A percentile compares a stretch with the other conserved stretches of the same genome.
Conservation (phyloP, 1,284 basidiomycete genomes). For the Polyporus tsugae region DNA sequence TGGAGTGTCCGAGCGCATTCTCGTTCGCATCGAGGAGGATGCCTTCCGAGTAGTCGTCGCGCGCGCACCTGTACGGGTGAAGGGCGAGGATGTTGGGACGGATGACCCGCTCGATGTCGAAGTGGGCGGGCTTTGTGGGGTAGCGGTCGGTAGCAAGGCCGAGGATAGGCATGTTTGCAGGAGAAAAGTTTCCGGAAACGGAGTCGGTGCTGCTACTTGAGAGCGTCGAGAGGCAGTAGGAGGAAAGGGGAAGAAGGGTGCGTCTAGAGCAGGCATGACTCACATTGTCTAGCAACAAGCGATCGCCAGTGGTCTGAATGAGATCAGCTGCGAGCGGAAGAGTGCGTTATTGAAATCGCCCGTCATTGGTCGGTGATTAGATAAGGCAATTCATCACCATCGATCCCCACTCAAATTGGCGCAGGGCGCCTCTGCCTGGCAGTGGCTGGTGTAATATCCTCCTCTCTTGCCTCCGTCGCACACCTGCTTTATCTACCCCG, state of each 20-base stretch:
- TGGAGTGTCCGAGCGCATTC: slow-evolving; percentile 91
- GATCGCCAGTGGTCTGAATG: neutral
- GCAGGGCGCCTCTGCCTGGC: neutral
- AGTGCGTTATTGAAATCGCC: neutral
- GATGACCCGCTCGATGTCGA: slow-evolving; percentile 85
- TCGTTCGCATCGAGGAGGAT: slow-evolving; percentile 99
- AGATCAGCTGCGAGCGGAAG: neutral
- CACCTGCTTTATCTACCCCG: neutral
- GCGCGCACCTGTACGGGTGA: slow-evolving; percentile 94
- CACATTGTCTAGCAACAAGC: slow-evolving; percentile 12
- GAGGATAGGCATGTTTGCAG: slow-evolving; percentile 52
- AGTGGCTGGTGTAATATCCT: too few relatives aligned
- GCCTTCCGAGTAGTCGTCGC: slow-evolving; percentile 94
- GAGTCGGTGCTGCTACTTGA: neutral
- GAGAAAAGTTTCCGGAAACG: neutral
- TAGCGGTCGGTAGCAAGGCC: slow-evolving; percentile 51
- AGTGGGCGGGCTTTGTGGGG: slow-evolving; percentile 74
- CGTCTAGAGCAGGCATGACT: slow-evolving; percentile 24
- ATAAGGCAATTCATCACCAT: slow-evolving; percentile 15
- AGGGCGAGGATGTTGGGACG: slow-evolving; percentile 94
- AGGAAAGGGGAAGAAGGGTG: neutral
- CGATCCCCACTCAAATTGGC: slow-evolving; percentile 17
- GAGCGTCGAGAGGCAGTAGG: neutral
- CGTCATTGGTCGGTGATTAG: slow-evolving; percentile 23
- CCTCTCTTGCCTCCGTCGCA: too few relatives aligned